These are phyloP conservation scores for Talaromyces liani DNA, from an alignment of 495 filamentous ascomycete species.

Conservation along the genomic window DNA sequence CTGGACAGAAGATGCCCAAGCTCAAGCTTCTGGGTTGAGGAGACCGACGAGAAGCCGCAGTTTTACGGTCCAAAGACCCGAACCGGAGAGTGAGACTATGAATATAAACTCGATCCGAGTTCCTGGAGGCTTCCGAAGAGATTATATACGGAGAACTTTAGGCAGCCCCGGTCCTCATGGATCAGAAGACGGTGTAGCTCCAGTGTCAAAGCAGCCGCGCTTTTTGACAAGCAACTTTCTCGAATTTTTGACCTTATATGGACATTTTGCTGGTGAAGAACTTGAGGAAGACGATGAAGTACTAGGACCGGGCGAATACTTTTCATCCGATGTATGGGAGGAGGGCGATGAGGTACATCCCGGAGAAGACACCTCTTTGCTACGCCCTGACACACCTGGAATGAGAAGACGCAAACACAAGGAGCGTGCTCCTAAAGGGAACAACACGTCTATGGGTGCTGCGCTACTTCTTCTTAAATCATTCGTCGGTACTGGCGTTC, in stretches of 20 bases:
- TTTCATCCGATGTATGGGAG: constrained; percentile 59
- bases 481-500: constrained; percentile 95
- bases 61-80: constrained; percentile 68
- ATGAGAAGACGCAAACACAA: constrained; percentile 65
- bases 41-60: constrained; percentile 62
- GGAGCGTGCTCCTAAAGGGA: constrained; percentile 60
- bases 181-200: constrained; percentile 20
- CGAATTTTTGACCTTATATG: constrained; percentile 89
- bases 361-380: constrained; percentile 73
- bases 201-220: constrained; percentile 42
- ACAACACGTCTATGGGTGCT: constrained; percentile 64
- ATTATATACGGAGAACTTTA: constrained; percentile 68
- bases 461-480: constrained; percentile 84
- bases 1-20: constrained; percentile 79
- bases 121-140: constrained; percentile 87
- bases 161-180: constrained; percentile 50
- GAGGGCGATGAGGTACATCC: constrained; percentile 59
- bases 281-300: constrained; percentile 93
- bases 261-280: constrained; percentile 95
- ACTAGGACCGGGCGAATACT: constrained; percentile 76
- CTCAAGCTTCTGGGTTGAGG: constrained; percentile 40
- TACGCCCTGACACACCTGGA: constrained; percentile 56
- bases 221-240: constrained; percentile 86
- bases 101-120: constrained; percentile 84
- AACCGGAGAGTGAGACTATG: constrained; percentile 67